Base-by-base conservation (phyloP, 2,329 filamentous ascomycete species). In the Penicillium brevicompactum region DNA sequence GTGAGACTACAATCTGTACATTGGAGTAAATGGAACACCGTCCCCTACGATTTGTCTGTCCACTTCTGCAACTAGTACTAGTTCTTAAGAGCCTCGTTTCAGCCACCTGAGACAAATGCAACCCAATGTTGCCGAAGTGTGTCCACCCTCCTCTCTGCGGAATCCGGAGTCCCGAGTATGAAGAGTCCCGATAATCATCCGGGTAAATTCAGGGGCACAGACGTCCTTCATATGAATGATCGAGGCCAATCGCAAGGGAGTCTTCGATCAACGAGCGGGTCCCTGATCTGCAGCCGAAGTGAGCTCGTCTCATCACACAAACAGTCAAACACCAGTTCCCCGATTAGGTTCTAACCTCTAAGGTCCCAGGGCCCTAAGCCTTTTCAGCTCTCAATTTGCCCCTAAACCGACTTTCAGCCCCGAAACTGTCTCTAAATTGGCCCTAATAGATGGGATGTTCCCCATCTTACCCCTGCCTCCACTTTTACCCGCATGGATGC, bases 21-120 rank as follows among this genome's bases (percentile, higher is more conserved):
- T 53, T 46, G 37, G n/a, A 49, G 38, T 49, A 24, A 49, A 53
- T 49, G 16, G 13, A 43, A 53, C n/a, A 37, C 24, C 48, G n/a
- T 27, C 10, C 30, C 21, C 7, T 46, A 32, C 45, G 40, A 11
- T 7, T 2, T 14, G 8, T 27, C 24, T 27, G 8, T 27, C 8
- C 8, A 27, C 24, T 27, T 27, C 24, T 27, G 24, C 24, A 27
- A 27, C 24, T 27, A 27, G 24, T 27, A 27, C 8, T 27, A 27
- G 24, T 27, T 4, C 21, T 37, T 4, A 21, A 21, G 30, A 21
- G 5, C 13, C 9, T 46, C 8, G 10, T 34, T 13, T 37, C 31
- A 34, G 32, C n/a, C 7, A 34, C 31, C 13, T n/a, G 34, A 41
- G 7, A 41, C 4, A 16, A 10, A 41, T 21, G 38, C 38, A 41